phyloP scores from a whole-genome alignment of 768 basidiomycete species.

The Phlebiopsis gigantea region DNA sequence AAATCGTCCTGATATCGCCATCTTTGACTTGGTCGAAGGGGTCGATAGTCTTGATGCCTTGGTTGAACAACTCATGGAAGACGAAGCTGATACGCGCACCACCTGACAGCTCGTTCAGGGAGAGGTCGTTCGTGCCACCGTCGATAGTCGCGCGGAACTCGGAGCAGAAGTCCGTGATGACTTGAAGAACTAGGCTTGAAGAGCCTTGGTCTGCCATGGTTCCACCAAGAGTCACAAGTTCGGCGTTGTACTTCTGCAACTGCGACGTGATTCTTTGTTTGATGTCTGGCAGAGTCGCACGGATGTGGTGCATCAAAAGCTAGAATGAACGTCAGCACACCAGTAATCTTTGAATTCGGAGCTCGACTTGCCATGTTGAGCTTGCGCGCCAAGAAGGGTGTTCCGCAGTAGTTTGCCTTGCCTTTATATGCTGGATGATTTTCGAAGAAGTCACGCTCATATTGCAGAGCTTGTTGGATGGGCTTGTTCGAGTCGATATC shows the following conservation, averaged over 20 bases:
- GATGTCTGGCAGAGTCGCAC: constrained; percentile 96
- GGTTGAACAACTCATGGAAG: constrained; percentile 97
- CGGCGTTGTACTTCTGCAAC: constrained; percentile 81
- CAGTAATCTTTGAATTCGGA: background rate
- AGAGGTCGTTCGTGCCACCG: constrained; percentile 94
- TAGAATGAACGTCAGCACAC: constrained; percentile 23
- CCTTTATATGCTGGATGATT: constrained; percentile 88
- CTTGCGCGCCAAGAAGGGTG: constrained; percentile 92
- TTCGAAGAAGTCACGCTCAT: constrained; percentile 92
- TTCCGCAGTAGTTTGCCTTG: constrained; percentile 95
- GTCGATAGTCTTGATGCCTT: constrained; percentile 92
- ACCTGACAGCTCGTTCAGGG: constrained; percentile 94
- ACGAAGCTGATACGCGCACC: constrained; percentile 99
- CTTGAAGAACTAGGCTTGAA: constrained; percentile 89
- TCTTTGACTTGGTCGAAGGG: constrained; percentile 99
- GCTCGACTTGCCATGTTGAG: constrained; percentile 75
- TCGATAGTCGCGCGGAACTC: constrained; percentile 98
- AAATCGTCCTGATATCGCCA: constrained; percentile 90
- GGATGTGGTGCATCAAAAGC: constrained; percentile 99
- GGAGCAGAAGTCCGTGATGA: constrained; percentile 96
- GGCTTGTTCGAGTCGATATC: constrained; percentile 91
- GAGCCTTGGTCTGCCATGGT: constrained; percentile 79
- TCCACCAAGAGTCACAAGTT: constrained; percentile 82
- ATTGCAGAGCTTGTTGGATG: constrained; percentile 80
- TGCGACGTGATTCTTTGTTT: constrained; percentile 92